phyloP scores from a whole-genome alignment of 495 filamentous ascomycete genomes.

The Neurospora sp. region DNA sequence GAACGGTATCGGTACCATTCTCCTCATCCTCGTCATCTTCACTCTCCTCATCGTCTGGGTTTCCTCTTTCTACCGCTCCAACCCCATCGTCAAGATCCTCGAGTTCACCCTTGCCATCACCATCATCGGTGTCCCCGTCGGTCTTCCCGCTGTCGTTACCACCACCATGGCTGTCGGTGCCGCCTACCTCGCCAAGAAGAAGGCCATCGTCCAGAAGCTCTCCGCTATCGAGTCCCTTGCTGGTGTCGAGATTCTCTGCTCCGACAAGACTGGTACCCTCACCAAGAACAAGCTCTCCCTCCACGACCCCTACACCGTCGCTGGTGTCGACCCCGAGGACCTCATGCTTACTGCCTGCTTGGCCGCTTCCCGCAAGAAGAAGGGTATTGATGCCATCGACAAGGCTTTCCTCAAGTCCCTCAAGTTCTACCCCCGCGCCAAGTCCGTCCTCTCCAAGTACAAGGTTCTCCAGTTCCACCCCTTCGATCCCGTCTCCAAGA shows the following conservation, averaged over 20 bases:
- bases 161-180: conserved; percentile 96
- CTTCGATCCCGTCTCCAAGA: conserved; percentile 92
- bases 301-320: conserved; percentile 71
- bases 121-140: conserved; percentile 91
- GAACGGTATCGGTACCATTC: conserved; percentile 73
- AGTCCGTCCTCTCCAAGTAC: conserved; percentile 64
- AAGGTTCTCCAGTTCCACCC: conserved; percentile 72
- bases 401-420: conserved; percentile 85
- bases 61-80: conserved; percentile 76
- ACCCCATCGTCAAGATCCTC: conserved; percentile 62
- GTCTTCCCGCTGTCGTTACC: conserved; percentile 90
- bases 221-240: conserved; percentile 91
- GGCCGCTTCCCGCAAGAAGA: conserved; percentile 86
- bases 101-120: conserved; percentile 79
- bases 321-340: conserved; percentile 69
- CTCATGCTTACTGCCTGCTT: conserved; percentile 88
- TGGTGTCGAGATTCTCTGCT: conserved; percentile 94
- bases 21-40: conserved; percentile 70
- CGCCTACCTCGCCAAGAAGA: conserved; percentile 87
- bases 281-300: conserved; percentile 90
- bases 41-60: conserved; percentile 79
- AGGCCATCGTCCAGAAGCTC: conserved; percentile 94
- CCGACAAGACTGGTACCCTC: conserved; percentile 90
- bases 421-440: conserved; percentile 67
- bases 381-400: conserved; percentile 91